These are phyloP conservation scores for Sicyos baderoa DNA, from an alignment of 306 rosid genomes.

Conservation along the genomic window DNA sequence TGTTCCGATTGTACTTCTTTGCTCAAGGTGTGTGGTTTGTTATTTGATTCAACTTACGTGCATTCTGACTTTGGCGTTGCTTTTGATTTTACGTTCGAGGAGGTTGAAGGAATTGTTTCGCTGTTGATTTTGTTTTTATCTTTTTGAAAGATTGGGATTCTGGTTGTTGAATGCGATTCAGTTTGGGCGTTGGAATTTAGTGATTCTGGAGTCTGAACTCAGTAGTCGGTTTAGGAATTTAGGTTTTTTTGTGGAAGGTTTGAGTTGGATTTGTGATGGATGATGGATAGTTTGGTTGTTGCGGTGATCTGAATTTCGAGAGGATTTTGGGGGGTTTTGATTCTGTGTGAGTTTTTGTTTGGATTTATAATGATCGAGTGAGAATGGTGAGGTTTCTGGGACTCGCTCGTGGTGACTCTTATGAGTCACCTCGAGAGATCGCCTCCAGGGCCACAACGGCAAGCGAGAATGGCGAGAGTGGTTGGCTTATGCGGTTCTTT, in stretches of 20 bases:
- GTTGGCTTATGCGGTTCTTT: slow-evolving; percentile 97
- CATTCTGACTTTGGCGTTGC: background rate
- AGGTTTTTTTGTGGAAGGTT: background rate
- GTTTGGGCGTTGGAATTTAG: slow-evolving; percentile 6
- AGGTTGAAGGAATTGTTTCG: background rate
- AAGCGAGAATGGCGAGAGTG: slow-evolving; percentile 75
- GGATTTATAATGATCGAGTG: slow-evolving; percentile 47
- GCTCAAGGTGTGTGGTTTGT: background rate
- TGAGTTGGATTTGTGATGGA: slow-evolving; percentile 1
- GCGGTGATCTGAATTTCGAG: slow-evolving; percentile 6
- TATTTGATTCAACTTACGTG: slow-evolving; percentile 4
- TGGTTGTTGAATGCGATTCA: slow-evolving; percentile 1
- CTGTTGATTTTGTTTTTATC: background rate
- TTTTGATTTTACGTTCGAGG: background rate
- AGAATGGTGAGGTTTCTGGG: slow-evolving; percentile 82
- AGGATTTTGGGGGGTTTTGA: slow-evolving; percentile 6
- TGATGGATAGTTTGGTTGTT: background rate
- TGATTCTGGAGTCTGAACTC: slow-evolving; percentile 10
- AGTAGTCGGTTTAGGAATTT: slow-evolving; percentile 1
- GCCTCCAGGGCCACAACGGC: slow-evolving; percentile 41
- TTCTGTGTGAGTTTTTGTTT: background rate
- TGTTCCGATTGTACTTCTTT: slow-evolving; percentile 3
- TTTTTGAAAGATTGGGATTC: background rate
- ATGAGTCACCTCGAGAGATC: slow-evolving; percentile 76
- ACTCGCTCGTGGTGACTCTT: slow-evolving; percentile 47